Base-by-base conservation (phyloP, 2,329 filamentous ascomycete species). In the Pseudonectria buxi region DNA sequence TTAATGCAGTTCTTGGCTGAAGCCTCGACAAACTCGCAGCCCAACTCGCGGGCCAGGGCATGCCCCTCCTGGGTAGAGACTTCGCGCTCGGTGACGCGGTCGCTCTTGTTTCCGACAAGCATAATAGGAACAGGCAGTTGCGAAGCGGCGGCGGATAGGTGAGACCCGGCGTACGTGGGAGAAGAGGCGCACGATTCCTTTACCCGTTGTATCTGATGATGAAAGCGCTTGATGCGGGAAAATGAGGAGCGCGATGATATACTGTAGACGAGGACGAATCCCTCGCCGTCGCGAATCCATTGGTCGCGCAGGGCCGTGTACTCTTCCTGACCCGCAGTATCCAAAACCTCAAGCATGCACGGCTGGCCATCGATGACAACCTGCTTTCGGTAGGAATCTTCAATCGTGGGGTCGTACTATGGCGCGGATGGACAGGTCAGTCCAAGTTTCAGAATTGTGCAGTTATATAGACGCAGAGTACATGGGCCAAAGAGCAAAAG, bases 1-100 rank as follows among this genome's bases (percentile, higher is more conserved):
- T 96, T 95, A 70, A 95, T 88, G 67, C 89, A 95, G 61, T 95
- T 95, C 69, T 95, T 95, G 25, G 90, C 90, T 6, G 89, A 95
- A 2, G 90, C 89, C 63, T 96, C 90, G 51, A 95, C 88, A 53
- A 96, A 96, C 51, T 95, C 89, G 65, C 92, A 96, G 44, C 87
- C 87, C 26, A 98, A 71, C 55, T 95, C 87, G 54, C 89, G 84
- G 36, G 92, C 90, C 26, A 96, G 69, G 34, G 89, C 88, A 49
- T 87, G 85, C 12, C 92, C 92, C 66, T 98, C 92, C 62, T 96
- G 92, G 33, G 89, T 94, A 3, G 89, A 95, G 4, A 96, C 92
- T 57, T 95, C 90, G 47, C 92, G 80, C 66, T 96, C 92, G 18
- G 90, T 94, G 30, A 94, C 87, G 54, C 92, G 78, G 65, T 98